Conservation (phyloP, 805 yeast genomes). For the Candida tallmaniae region DNA sequence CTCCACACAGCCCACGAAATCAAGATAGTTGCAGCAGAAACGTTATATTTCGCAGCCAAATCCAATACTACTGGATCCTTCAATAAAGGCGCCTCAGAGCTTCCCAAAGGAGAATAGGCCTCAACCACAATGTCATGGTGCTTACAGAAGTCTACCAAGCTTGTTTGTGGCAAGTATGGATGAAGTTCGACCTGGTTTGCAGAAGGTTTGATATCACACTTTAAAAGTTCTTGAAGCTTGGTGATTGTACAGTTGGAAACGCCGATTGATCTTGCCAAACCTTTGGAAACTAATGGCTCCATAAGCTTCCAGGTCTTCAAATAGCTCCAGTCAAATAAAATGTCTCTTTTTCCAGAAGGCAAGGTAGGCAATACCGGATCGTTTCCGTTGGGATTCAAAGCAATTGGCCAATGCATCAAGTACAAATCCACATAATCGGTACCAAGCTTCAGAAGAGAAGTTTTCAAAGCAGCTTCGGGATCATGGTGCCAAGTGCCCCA, state of each 20-base stretch:
- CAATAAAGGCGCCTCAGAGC: constrained; percentile 51
- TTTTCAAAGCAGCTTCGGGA: constrained; percentile 52
- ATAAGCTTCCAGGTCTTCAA: constrained; percentile 51
- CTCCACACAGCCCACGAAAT: constrained; percentile 63
- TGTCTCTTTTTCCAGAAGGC: constrained; percentile 34
- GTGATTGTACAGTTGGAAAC: constrained; percentile 66
- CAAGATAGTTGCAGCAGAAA: constrained; percentile 46
- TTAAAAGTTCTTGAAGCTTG: constrained; percentile 34
- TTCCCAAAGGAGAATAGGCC: constrained; percentile 78
- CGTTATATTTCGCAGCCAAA: constrained; percentile 42
- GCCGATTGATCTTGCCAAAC: constrained; percentile 64
- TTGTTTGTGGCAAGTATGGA: constrained; percentile 57
- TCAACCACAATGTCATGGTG: constrained; percentile 55
- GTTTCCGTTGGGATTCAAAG: constrained; percentile 38
- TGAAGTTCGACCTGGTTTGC: constrained; percentile 33
- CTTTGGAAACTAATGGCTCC: constrained; percentile 54
- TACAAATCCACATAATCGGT: constrained; percentile 75
- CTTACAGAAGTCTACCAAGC: constrained; percentile 51
- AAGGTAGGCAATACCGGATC: constrained; percentile 27
- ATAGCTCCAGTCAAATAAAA: constrained; percentile 33
- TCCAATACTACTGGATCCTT: constrained; percentile 37
- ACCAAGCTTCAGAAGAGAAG: constrained; percentile 57
- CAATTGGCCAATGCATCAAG: constrained; percentile 77
- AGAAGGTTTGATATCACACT: constrained; percentile 26
- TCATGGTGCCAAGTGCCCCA: constrained; percentile 51